These are phyloP conservation scores for Leavenworthia alabamica DNA, from an alignment of 345 rosid species.

Conservation along the genomic window DNA sequence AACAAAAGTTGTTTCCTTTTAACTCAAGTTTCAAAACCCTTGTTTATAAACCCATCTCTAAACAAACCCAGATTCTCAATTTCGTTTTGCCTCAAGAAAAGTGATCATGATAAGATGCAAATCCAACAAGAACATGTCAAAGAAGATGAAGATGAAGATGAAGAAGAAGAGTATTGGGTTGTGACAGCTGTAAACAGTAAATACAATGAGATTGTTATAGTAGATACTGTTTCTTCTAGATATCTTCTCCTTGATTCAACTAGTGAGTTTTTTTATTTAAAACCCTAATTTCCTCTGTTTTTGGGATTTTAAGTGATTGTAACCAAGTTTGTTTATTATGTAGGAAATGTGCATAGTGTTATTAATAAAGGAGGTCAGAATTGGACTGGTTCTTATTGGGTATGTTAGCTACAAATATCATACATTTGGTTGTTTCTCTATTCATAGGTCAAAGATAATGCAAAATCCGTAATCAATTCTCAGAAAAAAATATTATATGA, in stretches of 20 bases:
- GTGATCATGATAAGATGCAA: background rate
- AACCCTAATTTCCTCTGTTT: background rate
- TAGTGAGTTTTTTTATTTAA: slow-evolving; percentile 27
- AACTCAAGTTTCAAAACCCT: slow-evolving; percentile 10
- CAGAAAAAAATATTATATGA: too few species aligned
- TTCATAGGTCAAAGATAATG: background rate
- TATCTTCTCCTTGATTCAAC: slow-evolving; percentile 80
- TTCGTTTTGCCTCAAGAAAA: slow-evolving; percentile 24
- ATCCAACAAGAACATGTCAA: background rate
- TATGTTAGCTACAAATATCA: slow-evolving; percentile 31
- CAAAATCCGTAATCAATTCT: too few species aligned
- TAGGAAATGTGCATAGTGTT: slow-evolving; percentile 80
- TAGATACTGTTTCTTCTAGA: slow-evolving; percentile 54
- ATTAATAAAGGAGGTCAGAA: slow-evolving; percentile 48
- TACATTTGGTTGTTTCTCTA: background rate
- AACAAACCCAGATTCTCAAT: slow-evolving; percentile 25
- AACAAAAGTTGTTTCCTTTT: slow-evolving; percentile 17
- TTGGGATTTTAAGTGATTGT: too few species aligned
- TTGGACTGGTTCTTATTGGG: slow-evolving; percentile 85
- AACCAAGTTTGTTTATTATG: slow-evolving; percentile 1
- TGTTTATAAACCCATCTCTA: background rate
- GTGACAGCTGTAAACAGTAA: slow-evolving; percentile 46
- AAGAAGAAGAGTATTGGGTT: slow-evolving; percentile 50
- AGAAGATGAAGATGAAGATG: background rate
- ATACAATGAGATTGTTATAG: slow-evolving; percentile 67